Conservation (phyloP, 2,329 filamentous ascomycete genomes). For the Ciborinia camelliae region DNA sequence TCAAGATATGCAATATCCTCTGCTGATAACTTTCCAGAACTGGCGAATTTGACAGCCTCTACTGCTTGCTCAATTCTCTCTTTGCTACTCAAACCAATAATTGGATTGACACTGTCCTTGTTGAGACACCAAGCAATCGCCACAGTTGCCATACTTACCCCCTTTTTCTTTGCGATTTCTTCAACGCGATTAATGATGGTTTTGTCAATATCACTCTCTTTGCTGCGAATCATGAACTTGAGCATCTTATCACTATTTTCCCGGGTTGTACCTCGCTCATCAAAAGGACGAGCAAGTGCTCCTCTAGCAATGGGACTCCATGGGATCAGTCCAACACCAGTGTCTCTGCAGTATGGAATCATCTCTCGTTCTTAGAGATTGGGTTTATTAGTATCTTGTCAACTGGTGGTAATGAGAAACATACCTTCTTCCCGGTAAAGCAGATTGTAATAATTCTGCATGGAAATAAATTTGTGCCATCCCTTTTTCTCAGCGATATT, state of each 20-base stretch:
- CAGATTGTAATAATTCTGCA: slow-evolving; percentile 59
- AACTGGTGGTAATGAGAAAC: slow-evolving; percentile 27
- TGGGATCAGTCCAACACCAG: slow-evolving; percentile 40
- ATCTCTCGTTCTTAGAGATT: slow-evolving; percentile 40
- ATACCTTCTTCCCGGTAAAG: slow-evolving; percentile 56
- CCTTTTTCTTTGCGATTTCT: slow-evolving; percentile 54
- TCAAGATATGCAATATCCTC: slow-evolving; percentile 55
- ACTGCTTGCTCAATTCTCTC: slow-evolving; percentile 55
- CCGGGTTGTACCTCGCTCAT: slow-evolving; percentile 26
- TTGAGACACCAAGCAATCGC: slow-evolving; percentile 55
- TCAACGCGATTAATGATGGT: slow-evolving; percentile 45
- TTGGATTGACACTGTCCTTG: slow-evolving; percentile 48
- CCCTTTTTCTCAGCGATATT: slow-evolving; percentile 54
- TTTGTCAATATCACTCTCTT: slow-evolving; percentile 35
- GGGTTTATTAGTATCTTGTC: not conserved
- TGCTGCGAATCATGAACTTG: slow-evolving; percentile 23
- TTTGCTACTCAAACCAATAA: slow-evolving; percentile 52
- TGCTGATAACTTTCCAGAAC: slow-evolving; percentile 46
- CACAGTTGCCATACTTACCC: slow-evolving; percentile 56
- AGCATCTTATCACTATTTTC: slow-evolving; percentile 29
- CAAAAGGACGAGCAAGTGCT: slow-evolving; percentile 35
- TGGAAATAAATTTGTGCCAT: slow-evolving; percentile 58
- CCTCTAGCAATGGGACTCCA: slow-evolving; percentile 42
- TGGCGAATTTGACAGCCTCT: slow-evolving; percentile 40
- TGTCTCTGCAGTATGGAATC: slow-evolving; percentile 38